These are phyloP conservation scores for Euphorbia pulcherrima DNA, from an alignment of 345 rosid species.

Conservation along the genomic window DNA sequence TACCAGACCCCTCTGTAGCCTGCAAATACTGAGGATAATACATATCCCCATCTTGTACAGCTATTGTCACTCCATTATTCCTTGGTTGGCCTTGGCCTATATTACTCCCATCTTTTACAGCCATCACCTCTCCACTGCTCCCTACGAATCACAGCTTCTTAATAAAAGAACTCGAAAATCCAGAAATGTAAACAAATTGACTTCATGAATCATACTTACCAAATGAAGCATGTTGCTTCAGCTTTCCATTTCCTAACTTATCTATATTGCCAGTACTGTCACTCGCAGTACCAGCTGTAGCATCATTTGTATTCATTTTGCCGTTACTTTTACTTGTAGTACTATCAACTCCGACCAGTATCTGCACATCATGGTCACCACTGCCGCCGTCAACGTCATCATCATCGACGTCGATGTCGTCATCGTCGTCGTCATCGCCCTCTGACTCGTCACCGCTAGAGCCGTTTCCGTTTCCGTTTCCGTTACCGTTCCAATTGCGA, in stretches of 20 bases:
- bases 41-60: conserved; percentile 50
- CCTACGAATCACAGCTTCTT: conserved; percentile 11
- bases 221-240: conserved; percentile 27
- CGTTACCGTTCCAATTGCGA: conserved; percentile 32
- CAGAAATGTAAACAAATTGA: background rate
- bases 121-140: conserved; percentile 38
- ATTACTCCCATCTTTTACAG: conserved; percentile 40
- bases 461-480: conserved; percentile 32
- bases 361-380: conserved; percentile 6
- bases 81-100: conserved; percentile 33
- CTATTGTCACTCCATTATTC: conserved; percentile 39
- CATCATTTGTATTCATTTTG: conserved; percentile 7
- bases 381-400: conserved; percentile 12
- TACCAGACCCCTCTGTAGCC: conserved; percentile 42
- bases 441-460: conserved; percentile 39
- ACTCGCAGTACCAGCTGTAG: conserved; percentile 15
- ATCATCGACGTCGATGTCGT: conserved; percentile 22
- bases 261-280: conserved; percentile 4
- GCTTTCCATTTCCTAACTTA: conserved; percentile 38
- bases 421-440: conserved; percentile 38
- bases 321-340: conserved; percentile 14
- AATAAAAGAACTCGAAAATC: background rate
- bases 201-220: conserved; percentile 21
- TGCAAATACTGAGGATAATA: conserved; percentile 49
- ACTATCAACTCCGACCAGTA: conserved; percentile 18